Evolutionary conservation across 78 protist genomes (phyloP), one percentile per base, ranked within the genome.

Genomic region (Speleostelium caveatum): DNA sequence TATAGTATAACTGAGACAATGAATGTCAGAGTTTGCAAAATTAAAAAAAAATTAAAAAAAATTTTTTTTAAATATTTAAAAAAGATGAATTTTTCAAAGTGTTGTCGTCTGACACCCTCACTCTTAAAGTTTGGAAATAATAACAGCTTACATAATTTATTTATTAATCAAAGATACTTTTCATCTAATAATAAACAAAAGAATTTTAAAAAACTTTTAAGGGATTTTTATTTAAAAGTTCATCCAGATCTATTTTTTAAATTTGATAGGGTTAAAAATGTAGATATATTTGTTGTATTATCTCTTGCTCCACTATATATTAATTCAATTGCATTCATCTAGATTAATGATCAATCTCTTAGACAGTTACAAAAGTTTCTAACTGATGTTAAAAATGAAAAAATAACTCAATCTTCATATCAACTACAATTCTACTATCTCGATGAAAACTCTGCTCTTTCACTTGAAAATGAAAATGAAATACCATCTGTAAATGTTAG

Each of bases 301-400:
- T 45, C 10, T 45, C 10, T 45, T 45, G 6, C 53, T 14, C 6
- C 10, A 45, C 53, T 14, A 14, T 45, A 45, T 6, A 45, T 14
- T 45, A 10, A 45, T 45, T 45, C 10, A 45, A 14, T 45, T 6
- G 10, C 53, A 45, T 14, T 45, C 10, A 10, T 45, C 6, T 45
- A 45, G 53, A 45, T 10, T 10, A 45, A 45, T 45, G 53, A 45
- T 45, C 53, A 45, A 45, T 45, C 53, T 45, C 53, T 45, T 45
- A 45, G 53, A 45, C 53, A 22, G 22, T 68, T 80, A 39, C 77
- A 68, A 14, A 35, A 51, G 22, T 80, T 80, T 22, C 39, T 80
- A 5, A 77, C 38, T 22, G 89, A 80, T 24, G 19, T 80, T 12
- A 80, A 80, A 61, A 56, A 36, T 28, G 77, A 68, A 53, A 66